Conservation (phyloP, 2,329 filamentous ascomycete species). For the Clonostachys sp. region DNA sequence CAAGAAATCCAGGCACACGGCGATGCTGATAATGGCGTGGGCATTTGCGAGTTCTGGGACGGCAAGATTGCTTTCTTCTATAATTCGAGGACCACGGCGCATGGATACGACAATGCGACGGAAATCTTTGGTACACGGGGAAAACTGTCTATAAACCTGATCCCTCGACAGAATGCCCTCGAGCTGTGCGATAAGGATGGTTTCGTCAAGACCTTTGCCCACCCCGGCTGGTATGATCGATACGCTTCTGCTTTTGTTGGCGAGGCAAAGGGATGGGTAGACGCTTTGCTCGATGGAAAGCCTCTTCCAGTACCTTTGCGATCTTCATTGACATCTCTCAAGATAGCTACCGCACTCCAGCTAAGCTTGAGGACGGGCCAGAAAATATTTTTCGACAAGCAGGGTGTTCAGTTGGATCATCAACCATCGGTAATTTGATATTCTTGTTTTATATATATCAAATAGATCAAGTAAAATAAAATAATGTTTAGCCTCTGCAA, state of each 20-base stretch:
- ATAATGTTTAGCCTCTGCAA: too few relatives aligned
- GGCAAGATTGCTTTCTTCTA: constrained; percentile 38
- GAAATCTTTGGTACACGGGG: constrained; percentile 34
- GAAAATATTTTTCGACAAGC: constrained; percentile 8
- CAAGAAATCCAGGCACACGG: background rate
- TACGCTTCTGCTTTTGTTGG: constrained; percentile 16
- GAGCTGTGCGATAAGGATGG: constrained; percentile 12
- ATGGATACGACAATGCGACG: constrained; percentile 35
- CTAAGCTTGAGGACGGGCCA: constrained; percentile 6
- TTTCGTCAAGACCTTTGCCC: constrained; percentile 10
- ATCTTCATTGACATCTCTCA: constrained; percentile 5
- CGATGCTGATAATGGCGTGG: constrained; percentile 37
- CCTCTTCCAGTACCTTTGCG: constrained; percentile 8
- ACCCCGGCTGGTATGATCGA: constrained; percentile 15
- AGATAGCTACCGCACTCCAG: constrained; percentile 10
- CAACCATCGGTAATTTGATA: background rate
- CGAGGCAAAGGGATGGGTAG: constrained; percentile 14
- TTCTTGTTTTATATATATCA: background rate
- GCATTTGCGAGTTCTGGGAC: constrained; percentile 34
- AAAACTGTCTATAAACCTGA: constrained; percentile 24
- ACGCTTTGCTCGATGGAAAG: constrained; percentile 6
- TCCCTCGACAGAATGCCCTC: constrained; percentile 15
- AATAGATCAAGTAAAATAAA: too few relatives aligned
- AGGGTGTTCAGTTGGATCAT: background rate
- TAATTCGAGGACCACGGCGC: constrained; percentile 31